phyloP scores from a whole-genome alignment of 768 basidiomycete species.

The Boletales sp. region DNA sequence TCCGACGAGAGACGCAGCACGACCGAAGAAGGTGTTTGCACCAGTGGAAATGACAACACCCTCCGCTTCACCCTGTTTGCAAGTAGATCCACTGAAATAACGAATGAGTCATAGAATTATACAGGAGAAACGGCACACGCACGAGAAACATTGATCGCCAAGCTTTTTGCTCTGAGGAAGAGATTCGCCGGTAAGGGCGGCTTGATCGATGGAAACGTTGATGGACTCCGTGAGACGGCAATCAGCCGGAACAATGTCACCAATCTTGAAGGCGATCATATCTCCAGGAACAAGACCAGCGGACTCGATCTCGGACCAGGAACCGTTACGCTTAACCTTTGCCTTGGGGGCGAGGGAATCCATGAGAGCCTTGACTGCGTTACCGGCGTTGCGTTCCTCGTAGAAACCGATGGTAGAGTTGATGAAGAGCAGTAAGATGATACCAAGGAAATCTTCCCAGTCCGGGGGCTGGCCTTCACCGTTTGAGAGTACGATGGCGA shows the following conservation, averaged over 20 bases:
- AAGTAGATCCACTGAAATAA: conserved; percentile 78
- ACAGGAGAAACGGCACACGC: conserved; percentile 32
- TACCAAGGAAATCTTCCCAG: conserved; percentile 98
- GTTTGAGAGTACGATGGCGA: conserved; percentile 95
- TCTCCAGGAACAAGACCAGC: conserved; percentile 90
- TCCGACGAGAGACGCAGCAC: conserved; percentile 95
- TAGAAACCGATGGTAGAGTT: conserved; percentile 99
- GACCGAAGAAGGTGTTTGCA: conserved; percentile 98
- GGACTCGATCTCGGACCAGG: conserved; percentile 90
- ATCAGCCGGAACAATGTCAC: conserved; percentile 97
- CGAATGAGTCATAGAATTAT: not conserved
- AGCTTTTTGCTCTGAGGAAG: conserved; percentile 89
- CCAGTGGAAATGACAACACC: conserved; percentile 98
- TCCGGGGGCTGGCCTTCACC: conserved; percentile 84
- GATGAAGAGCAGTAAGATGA: conserved; percentile 84
- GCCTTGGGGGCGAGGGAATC: conserved; percentile 98
- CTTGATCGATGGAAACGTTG: conserved; percentile 98
- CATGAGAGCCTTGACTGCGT: conserved; percentile 99
- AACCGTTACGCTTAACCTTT: conserved; percentile 81
- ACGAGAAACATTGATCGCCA: conserved; percentile 98
- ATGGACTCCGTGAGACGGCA: conserved; percentile 95
- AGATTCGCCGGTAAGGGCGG: conserved; percentile 96
- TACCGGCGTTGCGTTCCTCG: conserved; percentile 95
- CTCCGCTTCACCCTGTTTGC: conserved; percentile 99
- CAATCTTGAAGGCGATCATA: conserved; percentile 97